Conservation (phyloP, 2,329 filamentous ascomycete species). For the Penicillium hordei region DNA sequence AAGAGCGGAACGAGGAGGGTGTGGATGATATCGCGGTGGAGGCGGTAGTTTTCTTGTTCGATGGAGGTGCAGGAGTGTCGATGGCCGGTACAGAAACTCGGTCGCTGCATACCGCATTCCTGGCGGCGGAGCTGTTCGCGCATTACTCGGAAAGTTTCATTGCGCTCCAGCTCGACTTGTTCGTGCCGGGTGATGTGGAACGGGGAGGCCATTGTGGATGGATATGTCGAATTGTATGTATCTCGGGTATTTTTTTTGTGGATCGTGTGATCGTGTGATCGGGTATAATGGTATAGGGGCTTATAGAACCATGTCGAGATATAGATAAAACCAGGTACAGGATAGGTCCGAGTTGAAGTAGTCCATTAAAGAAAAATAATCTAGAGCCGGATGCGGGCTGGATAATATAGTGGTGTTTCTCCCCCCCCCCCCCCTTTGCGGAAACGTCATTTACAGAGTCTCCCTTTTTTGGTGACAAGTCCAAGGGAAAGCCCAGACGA, state of each 20-base stretch:
- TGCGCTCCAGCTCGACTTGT: constrained; percentile 33
- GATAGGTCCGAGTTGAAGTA: neutral
- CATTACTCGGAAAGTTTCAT: constrained; percentile 37
- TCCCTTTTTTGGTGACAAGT: constrained; percentile 13
- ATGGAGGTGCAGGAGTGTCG: constrained; percentile 31
- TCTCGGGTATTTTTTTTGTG: neutral
- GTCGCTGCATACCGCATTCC: constrained; percentile 36
- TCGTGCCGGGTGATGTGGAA: constrained; percentile 38
- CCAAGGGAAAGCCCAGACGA: constrained; percentile 19
- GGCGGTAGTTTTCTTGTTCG: constrained; percentile 41
- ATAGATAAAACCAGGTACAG: neutral
- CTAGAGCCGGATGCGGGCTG: constrained; percentile 21
- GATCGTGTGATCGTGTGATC: neutral
- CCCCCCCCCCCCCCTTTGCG: constrained; percentile 17
- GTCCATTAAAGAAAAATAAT: constrained; percentile 5
- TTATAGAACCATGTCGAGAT: constrained; percentile 19
- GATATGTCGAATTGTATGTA: neutral
- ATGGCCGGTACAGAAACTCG: constrained; percentile 41
- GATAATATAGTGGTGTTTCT: constrained; percentile 15
- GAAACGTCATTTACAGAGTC: constrained; percentile 26
- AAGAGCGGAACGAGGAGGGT: constrained; percentile 60
- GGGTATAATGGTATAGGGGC: neutral
- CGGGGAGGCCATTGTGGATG: constrained; percentile 26
- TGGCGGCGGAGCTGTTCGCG: constrained; percentile 38
- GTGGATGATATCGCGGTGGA: constrained; percentile 61